Evolutionary conservation across 768 basidiomycete species (phyloP).

Genomic region (Lentinula edodes): DNA sequence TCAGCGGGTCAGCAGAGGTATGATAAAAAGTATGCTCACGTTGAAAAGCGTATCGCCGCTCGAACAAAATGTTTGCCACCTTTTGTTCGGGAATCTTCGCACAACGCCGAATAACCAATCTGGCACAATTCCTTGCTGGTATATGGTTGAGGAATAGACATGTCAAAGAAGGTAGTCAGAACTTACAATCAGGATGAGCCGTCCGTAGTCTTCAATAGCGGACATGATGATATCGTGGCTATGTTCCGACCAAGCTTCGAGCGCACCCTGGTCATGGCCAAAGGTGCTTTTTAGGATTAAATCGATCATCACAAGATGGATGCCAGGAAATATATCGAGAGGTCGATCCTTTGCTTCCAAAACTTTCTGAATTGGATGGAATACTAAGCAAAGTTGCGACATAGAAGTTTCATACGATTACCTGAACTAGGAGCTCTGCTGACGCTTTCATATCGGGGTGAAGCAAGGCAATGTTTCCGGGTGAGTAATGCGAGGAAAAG

Average conservation of each 20-base stretch:
- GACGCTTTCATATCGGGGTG: constrained; percentile 66
- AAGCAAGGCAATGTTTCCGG: constrained; percentile 58
- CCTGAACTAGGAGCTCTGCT: constrained; percentile 56
- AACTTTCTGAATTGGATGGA: constrained; percentile 40
- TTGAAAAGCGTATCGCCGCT: constrained; percentile 38
- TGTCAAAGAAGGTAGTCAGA: not conserved
- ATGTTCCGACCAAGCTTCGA: constrained; percentile 62
- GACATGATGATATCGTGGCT: constrained; percentile 61
- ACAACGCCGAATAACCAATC: constrained; percentile 68
- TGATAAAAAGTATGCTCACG: not conserved
- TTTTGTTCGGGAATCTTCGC: constrained; percentile 60
- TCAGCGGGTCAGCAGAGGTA: not conserved
- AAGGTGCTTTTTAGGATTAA: constrained; percentile 50
- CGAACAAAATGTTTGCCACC: constrained; percentile 75
- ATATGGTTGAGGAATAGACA: constrained; percentile 5
- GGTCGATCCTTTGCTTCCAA: constrained; percentile 47
- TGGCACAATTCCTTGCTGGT: constrained; percentile 64
- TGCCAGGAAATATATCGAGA: constrained; percentile 63
- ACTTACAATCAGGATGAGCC: constrained; percentile 61
- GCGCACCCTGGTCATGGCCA: constrained; percentile 66
- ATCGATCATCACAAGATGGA: constrained; percentile 59
- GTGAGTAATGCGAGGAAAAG: constrained; percentile 70
- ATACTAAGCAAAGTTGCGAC: constrained; percentile 8
- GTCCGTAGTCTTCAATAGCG: constrained; percentile 76
- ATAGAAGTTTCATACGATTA: constrained; percentile 22